Evolutionary conservation across 345 rosid species (phyloP), one percentile per base, ranked within the genome.

Genomic region (Eucalyptus viminalis): DNA sequence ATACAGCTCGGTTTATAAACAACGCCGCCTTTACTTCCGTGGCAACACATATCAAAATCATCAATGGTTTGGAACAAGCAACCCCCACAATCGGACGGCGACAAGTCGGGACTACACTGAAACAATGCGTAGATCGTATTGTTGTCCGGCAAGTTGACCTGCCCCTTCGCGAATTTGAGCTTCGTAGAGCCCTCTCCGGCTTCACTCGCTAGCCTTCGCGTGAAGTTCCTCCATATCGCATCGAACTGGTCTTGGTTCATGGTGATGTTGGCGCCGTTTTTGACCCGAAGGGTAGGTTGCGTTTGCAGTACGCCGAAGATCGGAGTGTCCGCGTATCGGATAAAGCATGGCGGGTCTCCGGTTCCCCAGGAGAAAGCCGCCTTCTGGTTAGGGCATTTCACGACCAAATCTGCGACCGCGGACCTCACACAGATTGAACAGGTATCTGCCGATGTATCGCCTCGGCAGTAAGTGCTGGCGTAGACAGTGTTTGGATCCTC

Each of bases 41-140:
- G 60, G 86, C 80, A 92, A 86, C 93, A 90, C 5, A 22, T 87
- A 22, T 83, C 81, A 85, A 34, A 91, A 12, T 43, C 31, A 16
- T 7, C 43, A 5, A 88, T 90, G 47, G 44, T 87, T 72, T 86
- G 81, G 37, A 44, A 67, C 10, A 95, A 85, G 86, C 96, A 95
- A 58, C 4, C 2, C 7, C 50, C 87, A 40, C 96, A 95, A 65
- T 92, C 91, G 60, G 37, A 45, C 54, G 51, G 87, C 10, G 94
- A 91, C 34, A 95, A 27, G 86, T 96, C 98, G 43, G 97, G 94
- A 9, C 93, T 92, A 89, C 98, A 95, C 62, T 94, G 95, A 92
- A 91, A 90, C 72, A 95, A 13, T 19, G 92, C 87, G 86, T 92
- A 93, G 17, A 93, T 92, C 22, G 67, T 94, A 6, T 76, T 10